Evolutionary conservation across 768 basidiomycete genomes (phyloP).

Genomic region (Pleurotus tuoliensis): DNA sequence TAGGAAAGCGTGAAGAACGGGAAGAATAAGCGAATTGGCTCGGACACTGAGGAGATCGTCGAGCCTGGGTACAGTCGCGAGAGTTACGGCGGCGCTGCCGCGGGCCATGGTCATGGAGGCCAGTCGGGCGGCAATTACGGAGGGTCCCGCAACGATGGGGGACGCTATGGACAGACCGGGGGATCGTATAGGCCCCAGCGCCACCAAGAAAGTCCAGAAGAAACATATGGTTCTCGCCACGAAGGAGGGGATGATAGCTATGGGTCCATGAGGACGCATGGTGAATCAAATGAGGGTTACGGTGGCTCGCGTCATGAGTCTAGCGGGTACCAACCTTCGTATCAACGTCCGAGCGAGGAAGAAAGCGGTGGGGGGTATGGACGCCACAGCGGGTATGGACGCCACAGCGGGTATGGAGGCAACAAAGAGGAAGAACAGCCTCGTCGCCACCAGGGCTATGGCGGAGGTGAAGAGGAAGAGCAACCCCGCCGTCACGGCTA

Average conservation of each 20-base stretch:
- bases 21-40: conserved; percentile 53
- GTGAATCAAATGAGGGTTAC: neutral
- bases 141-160: neutral
- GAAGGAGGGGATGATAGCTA: neutral
- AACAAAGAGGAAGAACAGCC: neutral
- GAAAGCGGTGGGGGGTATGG: conserved; percentile 1
- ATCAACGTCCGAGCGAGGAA: conserved; percentile 1
- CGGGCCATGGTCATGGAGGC: neutral
- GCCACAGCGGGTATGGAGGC: neutral
- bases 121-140: conserved; percentile 8
- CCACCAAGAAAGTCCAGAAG: neutral
- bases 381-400: neutral
- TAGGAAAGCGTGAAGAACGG: conserved; percentile 53
- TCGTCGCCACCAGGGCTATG: too few relatives aligned
- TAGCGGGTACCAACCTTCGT: neutral
- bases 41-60: conserved; percentile 34
- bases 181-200: neutral
- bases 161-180: neutral
- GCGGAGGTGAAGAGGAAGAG: too few relatives aligned
- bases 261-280: neutral
- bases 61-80: conserved; percentile 37
- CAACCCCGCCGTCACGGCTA: too few relatives aligned
- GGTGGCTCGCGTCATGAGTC: neutral
- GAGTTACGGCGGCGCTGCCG: conserved; percentile 20
- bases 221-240: neutral